Percentiles rank a stretch among this genome's conserved stretches.
These are phyloP conservation scores for Amorphotheca resinae DNA, from an alignment of 495 filamentous ascomycete species.

Conservation along the genomic window DNA sequence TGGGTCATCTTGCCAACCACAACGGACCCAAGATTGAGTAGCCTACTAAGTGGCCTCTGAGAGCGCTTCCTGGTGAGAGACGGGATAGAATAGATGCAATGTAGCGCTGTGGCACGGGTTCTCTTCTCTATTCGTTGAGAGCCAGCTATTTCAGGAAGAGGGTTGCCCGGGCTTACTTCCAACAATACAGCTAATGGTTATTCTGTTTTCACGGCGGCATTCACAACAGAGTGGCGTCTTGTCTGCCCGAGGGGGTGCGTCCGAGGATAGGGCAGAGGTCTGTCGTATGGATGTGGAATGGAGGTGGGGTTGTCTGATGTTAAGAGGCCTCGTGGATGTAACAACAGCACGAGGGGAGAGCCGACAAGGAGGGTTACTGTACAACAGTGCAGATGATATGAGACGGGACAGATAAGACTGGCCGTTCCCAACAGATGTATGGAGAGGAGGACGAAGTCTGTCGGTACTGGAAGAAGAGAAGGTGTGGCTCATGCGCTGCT, in stretches of 20 bases:
- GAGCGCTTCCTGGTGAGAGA: conserved; percentile 5
- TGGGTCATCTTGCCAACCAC: conserved; percentile 17
- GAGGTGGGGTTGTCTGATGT: conserved; percentile 1
- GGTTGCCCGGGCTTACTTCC: too few relatives aligned
- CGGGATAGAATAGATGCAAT: conserved; percentile 5
- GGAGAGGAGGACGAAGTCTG: conserved; percentile 1
- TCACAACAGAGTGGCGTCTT: conserved; percentile 16
- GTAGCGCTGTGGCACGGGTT: conserved; percentile 18
- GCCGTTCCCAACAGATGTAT: conserved; percentile 1
- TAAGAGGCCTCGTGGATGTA: conserved; percentile 5
- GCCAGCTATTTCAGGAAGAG: conserved; percentile 11
- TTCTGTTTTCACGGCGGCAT: conserved; percentile 14
- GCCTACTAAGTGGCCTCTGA: conserved; percentile 1
- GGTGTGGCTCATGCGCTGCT: conserved; percentile 18
- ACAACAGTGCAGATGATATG: too few relatives aligned
- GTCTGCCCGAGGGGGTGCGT: conserved; percentile 7
- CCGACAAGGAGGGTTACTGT: not conserved
- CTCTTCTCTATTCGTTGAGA: not conserved
- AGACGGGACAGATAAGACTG: conserved; percentile 2
- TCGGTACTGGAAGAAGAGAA: conserved; percentile 16
- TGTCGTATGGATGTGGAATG: too few relatives aligned
- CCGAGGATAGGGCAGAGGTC: too few relatives aligned
- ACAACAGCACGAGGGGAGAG: conserved; percentile 4
- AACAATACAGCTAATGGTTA: conserved; percentile 2
- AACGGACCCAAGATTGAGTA: conserved; percentile 3